These are phyloP conservation scores for Sporisorium exsertum DNA, from an alignment of 1,284 basidiomycete species.

Conservation along the genomic window DNA sequence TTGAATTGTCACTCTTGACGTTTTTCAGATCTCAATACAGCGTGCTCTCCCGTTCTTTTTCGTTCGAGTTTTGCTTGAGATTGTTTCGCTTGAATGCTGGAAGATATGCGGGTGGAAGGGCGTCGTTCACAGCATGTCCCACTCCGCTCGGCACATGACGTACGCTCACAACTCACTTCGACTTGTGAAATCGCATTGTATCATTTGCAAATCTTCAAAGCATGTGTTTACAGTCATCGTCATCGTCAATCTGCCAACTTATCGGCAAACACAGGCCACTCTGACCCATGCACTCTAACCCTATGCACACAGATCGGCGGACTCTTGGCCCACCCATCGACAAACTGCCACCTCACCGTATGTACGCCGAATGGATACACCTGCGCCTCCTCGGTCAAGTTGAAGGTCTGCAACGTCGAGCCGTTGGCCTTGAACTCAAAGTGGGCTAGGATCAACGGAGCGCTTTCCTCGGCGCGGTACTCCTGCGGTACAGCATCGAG, in stretches of 20 bases:
- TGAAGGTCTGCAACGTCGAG: constrained; percentile 39
- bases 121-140: too few relatives aligned
- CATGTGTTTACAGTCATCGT: too few relatives aligned
- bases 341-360: constrained; percentile 37
- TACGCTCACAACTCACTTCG: too few relatives aligned
- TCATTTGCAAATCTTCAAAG: too few relatives aligned
- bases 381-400: constrained; percentile 28
- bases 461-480: constrained; percentile 15
- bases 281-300: constrained; percentile 31
- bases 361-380: constrained; percentile 32
- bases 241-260: neutral
- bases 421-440: constrained; percentile 38
- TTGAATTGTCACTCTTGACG: neutral
- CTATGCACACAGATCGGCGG: constrained; percentile 44
- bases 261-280: constrained; percentile 29
- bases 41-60: too few relatives aligned
- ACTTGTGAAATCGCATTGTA: too few relatives aligned
- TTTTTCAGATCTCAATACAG: constrained; percentile 7
- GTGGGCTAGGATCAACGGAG: constrained; percentile 28
- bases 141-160: too few relatives aligned
- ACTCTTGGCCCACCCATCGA: constrained; percentile 32
- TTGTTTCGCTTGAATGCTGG: too few relatives aligned
- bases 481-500: constrained; percentile 24
- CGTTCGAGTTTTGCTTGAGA: too few relatives aligned
- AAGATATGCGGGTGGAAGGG: too few relatives aligned